Evolutionary conservation across 1,284 basidiomycete genomes (phyloP), one percentile per base, ranked within the genome.

Genomic region (Cystobasidium slooffiae): DNA sequence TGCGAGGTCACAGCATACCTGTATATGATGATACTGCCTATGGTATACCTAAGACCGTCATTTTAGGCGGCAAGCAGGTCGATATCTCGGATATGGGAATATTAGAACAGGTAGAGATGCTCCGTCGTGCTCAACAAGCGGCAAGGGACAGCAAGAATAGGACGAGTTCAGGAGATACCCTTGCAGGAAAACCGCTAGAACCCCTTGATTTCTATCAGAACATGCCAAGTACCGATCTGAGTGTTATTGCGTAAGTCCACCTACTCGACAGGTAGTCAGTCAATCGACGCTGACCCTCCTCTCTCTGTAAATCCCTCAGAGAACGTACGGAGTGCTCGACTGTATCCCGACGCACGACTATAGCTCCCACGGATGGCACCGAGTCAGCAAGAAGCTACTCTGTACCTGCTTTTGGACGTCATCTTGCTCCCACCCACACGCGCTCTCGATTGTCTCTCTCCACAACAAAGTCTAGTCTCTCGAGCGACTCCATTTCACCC

Each of bases 311-410:
- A 37, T 39, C 24, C 16, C n/a, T 24, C 20, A 73, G 70, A 12
- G 70, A 73, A 61, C 49, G 47, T 1, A 73, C 70, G n/a, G 70
- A 73, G 44, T 73, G 63, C 44, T 53, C 49, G 7, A 73, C 69
- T 24, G 37, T 64, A n/a, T 72, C 69, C 2, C 59, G 61, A 3
- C 44, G 69, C 20, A 44, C 39, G 39, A 72, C 56, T 1, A 52
- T 64, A 18, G 58, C 69, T 12, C 61, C 69, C 2, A 61, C 69
- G 9, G 52, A 43, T 20, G 37, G 56, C 9, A 41, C 43, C 37
- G 41, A 46, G 37, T 53, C 51, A 22, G 14, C 47, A 16, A 31
- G 41, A 37, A 59, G 46, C 39, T 22, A 51, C 6, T 31, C 9
- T 52, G 4, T 43, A 14, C 31, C 46, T 9, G 9, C 68, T 61